Base-by-base conservation (phyloP, 225 moss, liverwort and hornwort species). In the Marchantia polymorpha region DNA sequence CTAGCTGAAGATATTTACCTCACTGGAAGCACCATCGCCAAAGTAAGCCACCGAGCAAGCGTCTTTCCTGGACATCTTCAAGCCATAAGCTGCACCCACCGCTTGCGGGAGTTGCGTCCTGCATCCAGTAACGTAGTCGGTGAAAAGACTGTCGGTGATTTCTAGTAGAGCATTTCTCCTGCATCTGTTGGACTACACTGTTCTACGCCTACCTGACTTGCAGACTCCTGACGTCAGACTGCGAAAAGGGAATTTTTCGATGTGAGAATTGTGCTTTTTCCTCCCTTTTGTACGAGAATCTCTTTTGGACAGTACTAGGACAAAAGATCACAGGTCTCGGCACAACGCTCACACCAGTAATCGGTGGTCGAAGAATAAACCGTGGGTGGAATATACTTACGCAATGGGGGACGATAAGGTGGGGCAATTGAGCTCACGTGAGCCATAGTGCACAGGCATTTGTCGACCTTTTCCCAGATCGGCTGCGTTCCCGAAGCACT, bases 41-140 rank as follows among this genome's bases (percentile, higher is more conserved):
- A 99, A 99, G 58, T 89, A 94, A 25, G 92, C 85, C 30, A 90
- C 92, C 11, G 90, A 78, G 81, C 99, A 99, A 30, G 91, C 81
- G 4, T 81, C 77, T 80, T 89, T 83, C 54, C 86, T 78, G 15
- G 83, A 87, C 93, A 99, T 93, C 89, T 99, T 99, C 84, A 93
- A 74, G 10, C 89, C 86, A 83, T 99, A 99, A 23, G 99, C 99
- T 19, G 95, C 89, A 48, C 99, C 99, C 26, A 95, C 99, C n/a
- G 99, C 99, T 83, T 99, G 99, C 51, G 99, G 99, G 79, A 99
- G 88, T 83, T 99, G 99, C 19, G 99, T 99, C 65, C 99, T 99
- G 93, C 90, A 82, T 49, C 46, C 30, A 80, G 25, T 39, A 72
- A 64, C 10, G 58, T 13, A 17, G 46, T 29, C 14, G 30, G 12